Conservation (phyloP, 2,329 filamentous ascomycete genomes). For the Apiospora hydei region DNA sequence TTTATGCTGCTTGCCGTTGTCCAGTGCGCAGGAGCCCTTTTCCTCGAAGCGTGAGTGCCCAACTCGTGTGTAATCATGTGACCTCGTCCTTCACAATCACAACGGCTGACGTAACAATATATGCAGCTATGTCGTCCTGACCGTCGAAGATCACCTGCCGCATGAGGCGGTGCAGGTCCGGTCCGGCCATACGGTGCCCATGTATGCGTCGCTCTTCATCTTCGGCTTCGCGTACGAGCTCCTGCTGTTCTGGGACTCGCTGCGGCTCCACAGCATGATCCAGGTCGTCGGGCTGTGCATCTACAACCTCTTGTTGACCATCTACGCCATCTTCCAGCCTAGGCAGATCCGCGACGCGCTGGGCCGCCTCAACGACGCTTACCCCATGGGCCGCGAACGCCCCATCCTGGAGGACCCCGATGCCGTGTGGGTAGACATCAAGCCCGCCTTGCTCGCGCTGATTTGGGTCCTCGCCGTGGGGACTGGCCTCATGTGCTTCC, state of each 20-base stretch:
- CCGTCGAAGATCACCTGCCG: background rate
- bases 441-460: background rate
- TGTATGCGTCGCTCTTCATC: conserved; percentile 7
- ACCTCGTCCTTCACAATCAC: background rate
- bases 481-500: background rate
- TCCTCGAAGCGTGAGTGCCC: background rate
- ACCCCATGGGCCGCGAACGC: background rate
- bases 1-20: background rate
- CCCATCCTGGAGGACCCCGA: background rate
- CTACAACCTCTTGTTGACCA: background rate
- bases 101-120: background rate
- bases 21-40: background rate
- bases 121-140: background rate
- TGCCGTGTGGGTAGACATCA: background rate
- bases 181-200: background rate
- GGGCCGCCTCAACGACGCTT: background rate
- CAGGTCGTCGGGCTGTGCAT: conserved; percentile 4
- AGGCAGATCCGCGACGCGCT: background rate
- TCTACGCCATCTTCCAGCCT: conserved; percentile 9
- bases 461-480: background rate
- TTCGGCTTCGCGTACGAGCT: conserved; percentile 9
- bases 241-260: conserved; percentile 2
- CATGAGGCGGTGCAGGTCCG: background rate
- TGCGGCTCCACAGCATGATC: conserved; percentile 8
- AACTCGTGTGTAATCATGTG: background rate